Conservation (phyloP, 2,329 filamentous ascomycete genomes). For the Lecanicillium sp. region DNA sequence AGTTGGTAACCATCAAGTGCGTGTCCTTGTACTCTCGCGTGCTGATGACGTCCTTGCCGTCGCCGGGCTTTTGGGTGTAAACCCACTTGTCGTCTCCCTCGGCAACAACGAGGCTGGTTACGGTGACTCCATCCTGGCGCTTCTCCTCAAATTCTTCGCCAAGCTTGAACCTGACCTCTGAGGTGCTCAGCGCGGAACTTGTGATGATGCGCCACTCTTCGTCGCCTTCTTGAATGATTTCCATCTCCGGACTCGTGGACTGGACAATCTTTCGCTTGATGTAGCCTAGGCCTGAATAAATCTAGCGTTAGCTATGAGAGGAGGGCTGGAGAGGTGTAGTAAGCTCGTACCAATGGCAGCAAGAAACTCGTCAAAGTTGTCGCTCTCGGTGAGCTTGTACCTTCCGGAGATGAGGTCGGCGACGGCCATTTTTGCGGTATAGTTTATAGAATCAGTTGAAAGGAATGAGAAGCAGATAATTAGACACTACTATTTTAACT, state of each 20-base stretch:
- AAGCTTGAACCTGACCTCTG: conserved; percentile 3
- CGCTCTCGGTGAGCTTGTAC: conserved; percentile 8
- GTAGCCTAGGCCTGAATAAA: conserved; percentile 4
- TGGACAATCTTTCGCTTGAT: conserved; percentile 9
- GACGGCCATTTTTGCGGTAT: too few species aligned
- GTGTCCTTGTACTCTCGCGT: conserved; percentile 6
- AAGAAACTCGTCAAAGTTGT: conserved; percentile 9
- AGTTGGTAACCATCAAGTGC: conserved; percentile 4
- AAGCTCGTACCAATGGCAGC: conserved; percentile 4
- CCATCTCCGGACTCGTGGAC: conserved; percentile 8
- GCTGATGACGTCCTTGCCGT: conserved; percentile 6
- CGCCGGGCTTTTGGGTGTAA: conserved; percentile 7
- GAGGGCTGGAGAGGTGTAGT: not conserved
- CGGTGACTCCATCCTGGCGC: conserved; percentile 9
- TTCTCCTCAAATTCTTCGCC: conserved; percentile 7
- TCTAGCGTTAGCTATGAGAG: too few species aligned
- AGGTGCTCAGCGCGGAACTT: conserved; percentile 7
- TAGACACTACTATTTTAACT: too few species aligned
- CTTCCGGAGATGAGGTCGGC: conserved; percentile 5
- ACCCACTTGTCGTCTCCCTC: conserved; percentile 7
- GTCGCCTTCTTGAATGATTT: conserved; percentile 7
- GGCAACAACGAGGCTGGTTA: conserved; percentile 6
- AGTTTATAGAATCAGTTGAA: too few species aligned
- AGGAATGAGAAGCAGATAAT: too few species aligned
- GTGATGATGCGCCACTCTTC: conserved; percentile 6